Evolutionary conservation across 2,329 filamentous ascomycete species (phyloP), one percentile per base, ranked within the genome.

Genomic region (Diaporthe amygdali): DNA sequence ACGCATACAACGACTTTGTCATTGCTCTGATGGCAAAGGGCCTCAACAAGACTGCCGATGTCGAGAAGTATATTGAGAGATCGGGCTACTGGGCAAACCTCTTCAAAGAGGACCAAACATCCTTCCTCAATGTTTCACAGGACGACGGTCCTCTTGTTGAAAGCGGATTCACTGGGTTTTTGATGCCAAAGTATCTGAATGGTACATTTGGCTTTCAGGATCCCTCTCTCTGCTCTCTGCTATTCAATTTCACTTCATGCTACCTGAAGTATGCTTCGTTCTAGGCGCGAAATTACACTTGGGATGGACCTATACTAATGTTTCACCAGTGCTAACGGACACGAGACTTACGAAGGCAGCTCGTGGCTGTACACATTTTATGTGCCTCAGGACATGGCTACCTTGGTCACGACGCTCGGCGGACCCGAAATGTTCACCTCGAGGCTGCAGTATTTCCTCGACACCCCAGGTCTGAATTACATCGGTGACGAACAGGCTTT

Each of bases 1-100:
- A 94, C 76, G 89, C 90, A 1, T 94, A 94, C 78, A 89, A 94
- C 71, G 92, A 94, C 79, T 94, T 90, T 74, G 88, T 87, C 70
- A 89, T 92, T 63, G 84, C 88, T 0, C 81, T 87, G 32, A 87
- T 93, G 68, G 91, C 91, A 0, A 84, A 85, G 34, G 83, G 81
- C 0, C 78, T 92, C 51, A 88, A 88, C 3, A 84, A 88, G 14
- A 82, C 83, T 7, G 79, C 76, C 0, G 91, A 92, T 51, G 84
- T 85, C 14, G 82, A 87, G 68, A 90, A 87, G 74, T 93, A 93
- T 67, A 77, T 86, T 0, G 77, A 78, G 0, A 86, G 89, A 0
- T 87, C 89, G 25, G 81, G 81, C 0, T 91, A 92, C 75, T 94
- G 92, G 92, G 81, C 83, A 66, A 92, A 92, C 71, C 82, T 93